Evolutionary conservation across 2,329 filamentous ascomycete genomes (phyloP), one percentile per base, ranked within the genome.

Genomic region (Cryphonectria radicalis): DNA sequence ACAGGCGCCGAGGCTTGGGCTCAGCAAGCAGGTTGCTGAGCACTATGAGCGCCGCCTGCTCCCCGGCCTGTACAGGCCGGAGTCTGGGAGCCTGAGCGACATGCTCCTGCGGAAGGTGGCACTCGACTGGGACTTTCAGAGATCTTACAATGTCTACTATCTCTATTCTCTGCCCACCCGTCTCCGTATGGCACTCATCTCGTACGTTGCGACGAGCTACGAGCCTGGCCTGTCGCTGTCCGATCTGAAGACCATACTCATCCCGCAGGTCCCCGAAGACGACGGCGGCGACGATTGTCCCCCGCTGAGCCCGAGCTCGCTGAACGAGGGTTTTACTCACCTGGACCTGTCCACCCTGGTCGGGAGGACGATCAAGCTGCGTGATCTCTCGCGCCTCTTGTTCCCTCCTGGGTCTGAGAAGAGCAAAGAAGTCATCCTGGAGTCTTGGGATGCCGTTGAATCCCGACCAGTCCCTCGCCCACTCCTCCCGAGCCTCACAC

Each of bases 401-500:
- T 87, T 84, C 70, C 84, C 83, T n/a, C 59, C 77, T n/a, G 66
- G 32, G n/a, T n/a, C 65, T 35, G 63, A 69, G 8, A 63, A 69
- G 7, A 72, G 72, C 14, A 74, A 77, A 17, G 63, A 32, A 13
- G 22, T 66, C 42, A 78, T 82, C 8, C 81, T 84, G 65, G 87
- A 89, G 3, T 87, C 86, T 0, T 89, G 88, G 88, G 88, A 90
- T 62, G 77, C 79, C 1, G 79, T 79, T 37, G 81, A 82, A 22
- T 75, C 75, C 2, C 63, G 74, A 1, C 72, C 74, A 0, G 77
- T 79, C 37, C 80, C 81, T 1, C 80, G 77, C 40, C 76, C 78
- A 14, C 77, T 90, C 25, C 78, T 91, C 57, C 88, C 88, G 13
- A 86, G 86, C 72, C 81, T 91, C 17, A 90, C 88, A 0, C 88